A percentile compares a stretch with the other conserved stretches of the same genome.
Conservation (phyloP, 345 rosid genomes). For the Pistacia vera region DNA sequence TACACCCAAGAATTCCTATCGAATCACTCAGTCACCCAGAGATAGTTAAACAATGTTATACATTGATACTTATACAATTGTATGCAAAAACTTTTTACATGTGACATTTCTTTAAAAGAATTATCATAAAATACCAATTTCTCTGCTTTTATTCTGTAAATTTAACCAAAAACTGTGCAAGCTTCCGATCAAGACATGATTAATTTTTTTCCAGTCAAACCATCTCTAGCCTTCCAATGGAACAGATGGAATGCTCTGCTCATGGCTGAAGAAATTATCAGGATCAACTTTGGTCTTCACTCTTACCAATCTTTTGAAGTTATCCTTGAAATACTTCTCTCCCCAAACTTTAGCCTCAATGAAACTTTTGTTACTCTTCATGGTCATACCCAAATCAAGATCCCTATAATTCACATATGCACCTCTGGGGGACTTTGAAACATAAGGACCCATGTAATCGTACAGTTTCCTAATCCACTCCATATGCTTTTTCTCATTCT, state of each 20-base stretch:
- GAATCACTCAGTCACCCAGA: no score
- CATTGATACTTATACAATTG: background rate
- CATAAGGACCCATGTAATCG: background rate
- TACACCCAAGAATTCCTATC: no score
- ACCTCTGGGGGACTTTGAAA: background rate
- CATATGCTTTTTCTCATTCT: background rate
- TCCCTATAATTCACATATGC: slow-evolving; percentile 3
- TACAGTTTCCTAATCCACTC: background rate
- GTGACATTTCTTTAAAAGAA: no score
- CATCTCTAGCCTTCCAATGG: background rate
- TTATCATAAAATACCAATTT: no score
- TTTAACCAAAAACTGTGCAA: no score
- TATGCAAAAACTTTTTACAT: no score
- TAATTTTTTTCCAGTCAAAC: no score
- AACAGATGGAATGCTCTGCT: background rate
- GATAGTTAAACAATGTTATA: no score
- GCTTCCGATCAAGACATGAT: no score
- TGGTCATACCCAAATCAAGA: background rate
- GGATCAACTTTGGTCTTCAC: slow-evolving; percentile 7
- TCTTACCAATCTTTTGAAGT: background rate
- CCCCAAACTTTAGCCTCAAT: background rate
- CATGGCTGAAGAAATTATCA: background rate
- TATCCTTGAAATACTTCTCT: background rate
- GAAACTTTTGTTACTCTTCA: background rate
- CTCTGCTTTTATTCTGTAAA: no score